Evolutionary conservation across 306 rosid genomes (phyloP).

Genomic region (Senna siamea): DNA sequence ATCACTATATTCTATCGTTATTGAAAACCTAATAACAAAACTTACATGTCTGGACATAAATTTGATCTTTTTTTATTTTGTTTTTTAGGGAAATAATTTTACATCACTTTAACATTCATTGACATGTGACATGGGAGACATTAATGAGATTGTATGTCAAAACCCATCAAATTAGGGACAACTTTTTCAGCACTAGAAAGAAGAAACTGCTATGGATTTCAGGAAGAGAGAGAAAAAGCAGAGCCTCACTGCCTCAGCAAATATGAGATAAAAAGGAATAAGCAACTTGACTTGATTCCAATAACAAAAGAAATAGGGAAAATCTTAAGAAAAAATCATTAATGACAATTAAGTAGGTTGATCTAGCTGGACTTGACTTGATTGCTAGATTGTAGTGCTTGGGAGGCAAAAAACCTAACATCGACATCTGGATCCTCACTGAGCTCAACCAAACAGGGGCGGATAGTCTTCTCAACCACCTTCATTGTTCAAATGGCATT

Average conservation of each 20-base stretch:
- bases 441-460: conserved; percentile 89
- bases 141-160: conserved; percentile 12
- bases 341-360: conserved; percentile 31
- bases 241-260: conserved; percentile 29
- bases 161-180: conserved; percentile 37
- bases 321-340: conserved; percentile 20
- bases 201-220: conserved; percentile 29
- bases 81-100: too few species aligned
- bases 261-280: conserved; percentile 38
- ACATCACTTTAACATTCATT: too few species aligned
- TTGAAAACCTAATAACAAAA: too few species aligned
- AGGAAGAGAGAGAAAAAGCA: conserved; percentile 28
- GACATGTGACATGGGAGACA: too few species aligned
- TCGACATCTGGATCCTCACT: conserved; percentile 98
- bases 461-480: conserved; percentile 91
- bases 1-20: too few species aligned
- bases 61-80: too few species aligned
- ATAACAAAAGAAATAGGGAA: conserved; percentile 33
- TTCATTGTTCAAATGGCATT: conserved; percentile 49
- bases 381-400: conserved; percentile 81
- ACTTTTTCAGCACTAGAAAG: conserved; percentile 29
- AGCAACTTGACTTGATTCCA: conserved; percentile 37
- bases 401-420: conserved; percentile 90
- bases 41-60: too few species aligned
- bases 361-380: conserved; percentile 82